phyloP scores from a whole-genome alignment of 2,329 filamentous ascomycete species.

The Penicillium sp. region DNA sequence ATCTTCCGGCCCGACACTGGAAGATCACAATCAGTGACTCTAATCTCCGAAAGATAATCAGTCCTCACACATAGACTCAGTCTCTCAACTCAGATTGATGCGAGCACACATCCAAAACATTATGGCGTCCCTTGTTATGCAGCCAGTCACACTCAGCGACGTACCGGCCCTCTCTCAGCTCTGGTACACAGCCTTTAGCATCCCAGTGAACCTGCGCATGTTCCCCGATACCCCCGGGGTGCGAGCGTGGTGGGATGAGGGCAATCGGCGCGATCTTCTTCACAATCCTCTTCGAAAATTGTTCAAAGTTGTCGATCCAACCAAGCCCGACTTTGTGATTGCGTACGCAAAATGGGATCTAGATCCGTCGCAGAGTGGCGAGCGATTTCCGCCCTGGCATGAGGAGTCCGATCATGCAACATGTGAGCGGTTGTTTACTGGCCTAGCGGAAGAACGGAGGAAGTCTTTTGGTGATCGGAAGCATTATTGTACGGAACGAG shows the following conservation, averaged over 20 bases:
- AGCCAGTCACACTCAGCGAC: conserved; percentile 20
- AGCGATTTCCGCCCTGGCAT: conserved; percentile 30
- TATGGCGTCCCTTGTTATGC: background rate
- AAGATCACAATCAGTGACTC: background rate
- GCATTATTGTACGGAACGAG: background rate
- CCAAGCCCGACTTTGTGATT: conserved; percentile 13
- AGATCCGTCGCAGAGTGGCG: conserved; percentile 22
- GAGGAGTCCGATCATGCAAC: conserved; percentile 18
- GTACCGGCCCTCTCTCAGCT: conserved; percentile 23
- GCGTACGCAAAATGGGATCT: conserved; percentile 33
- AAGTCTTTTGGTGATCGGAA: background rate
- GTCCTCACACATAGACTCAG: background rate
- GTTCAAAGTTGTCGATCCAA: conserved; percentile 7
- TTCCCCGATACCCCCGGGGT: conserved; percentile 31
- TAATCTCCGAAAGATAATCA: background rate
- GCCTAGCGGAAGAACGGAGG: conserved; percentile 13
- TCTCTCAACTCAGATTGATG: background rate
- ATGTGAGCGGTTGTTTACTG: conserved; percentile 21
- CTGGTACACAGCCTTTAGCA: conserved; percentile 27
- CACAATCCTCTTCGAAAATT: background rate
- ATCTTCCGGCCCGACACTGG: background rate
- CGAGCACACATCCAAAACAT: background rate
- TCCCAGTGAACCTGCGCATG: conserved; percentile 20
- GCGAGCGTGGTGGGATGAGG: conserved; percentile 28
- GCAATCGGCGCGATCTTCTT: conserved; percentile 22